Base-by-base conservation (phyloP, 768 basidiomycete species). In the Imleria badia region DNA sequence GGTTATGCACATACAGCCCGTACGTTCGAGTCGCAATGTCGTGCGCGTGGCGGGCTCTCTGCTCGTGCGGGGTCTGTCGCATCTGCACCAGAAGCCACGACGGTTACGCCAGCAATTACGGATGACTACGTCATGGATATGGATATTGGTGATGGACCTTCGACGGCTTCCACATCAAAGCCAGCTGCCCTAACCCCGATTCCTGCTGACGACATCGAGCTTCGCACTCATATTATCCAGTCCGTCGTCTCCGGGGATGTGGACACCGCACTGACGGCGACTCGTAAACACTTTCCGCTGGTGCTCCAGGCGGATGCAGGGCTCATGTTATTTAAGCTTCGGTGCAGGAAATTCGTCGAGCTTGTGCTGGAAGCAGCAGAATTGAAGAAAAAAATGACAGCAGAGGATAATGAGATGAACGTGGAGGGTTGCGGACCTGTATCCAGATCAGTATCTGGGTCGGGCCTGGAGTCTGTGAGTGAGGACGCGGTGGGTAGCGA, bases 261-360 rank as follows among this genome's bases (percentile, higher is more conserved):
- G 33, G 88, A 91, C 55, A 72, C 75, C 6, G 89, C 89, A 23
- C 73, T 94, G 29, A 64, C 73, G 7, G 78, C 83, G 51, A 81
- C 83, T 8, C 72, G 73, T 56, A 71, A 66, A 48, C 76, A 85
- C 54, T 85, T 86, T 65, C 85, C 89, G 0, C 63, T 71, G 5
- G 89, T 87, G 7, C 74, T 94, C 22, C 80, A 80, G 54, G 80
- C 80, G 26, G 86, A 91, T 50, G 78, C 81, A 36, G 85, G 86
- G 10, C 73, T 90, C 15, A 79, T 94, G 72, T 71, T 81, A n/a
- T 89, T 94, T 76, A 90, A 89, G 68, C 71, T 95, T 61, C 81
- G 86, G 23, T 91, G 91, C 72, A 80, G 91, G 62, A 90, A 87
- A 70, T 92, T 94, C 63, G 84, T 94, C 42, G 92, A 94, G 69